Base-by-base conservation (phyloP, 305 asterid genomes). In the Lippia alba region DNA sequence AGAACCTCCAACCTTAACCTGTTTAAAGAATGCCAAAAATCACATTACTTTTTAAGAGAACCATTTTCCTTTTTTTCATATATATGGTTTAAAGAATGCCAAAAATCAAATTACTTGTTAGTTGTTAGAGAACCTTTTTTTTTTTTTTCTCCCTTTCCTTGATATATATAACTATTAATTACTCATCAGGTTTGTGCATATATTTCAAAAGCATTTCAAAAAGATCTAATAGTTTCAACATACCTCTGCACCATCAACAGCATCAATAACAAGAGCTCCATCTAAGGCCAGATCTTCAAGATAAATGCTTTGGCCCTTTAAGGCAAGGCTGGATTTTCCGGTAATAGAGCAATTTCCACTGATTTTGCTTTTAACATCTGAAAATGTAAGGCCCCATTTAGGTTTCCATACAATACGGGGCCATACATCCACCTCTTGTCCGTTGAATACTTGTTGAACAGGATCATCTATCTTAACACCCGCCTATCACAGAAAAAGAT, bases 371-470 rank as follows among this genome's bases (percentile, higher is more conserved):
- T 69, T 92, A 50, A 95, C 75, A n/a, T 93, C 93, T 5, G 96
- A 75, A 83, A 80, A 95, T n/a, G 97, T 89, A 63, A 95, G 84
- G 55, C 96, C 98, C 99, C 98, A 95, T 66, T 87, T 89, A 16
- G 99, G 97, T 78, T 87, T 89, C 98, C 98, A 95, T 66, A 76
- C 89, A 66, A 95, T 83, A 57, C 92, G 92, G 60, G 99, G 94
- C 98, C 98, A 95, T 61, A 92, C 97, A 66, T 95, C 98, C 67
- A 95, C 97, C 76, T 90, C 93, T 66, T 95, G 99, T 50, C 89
- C 96, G 24, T 95, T 95, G 80, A 85, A 92, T 62, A 79, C 81
- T 24, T 74, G 80, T 54, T 76, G 79, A 73, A 81, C 70, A 46
- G 98, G 98, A 74, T 92, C 89, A 14, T 78, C 96, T 69, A 95